Evolutionary conservation across 441 rosid species (phyloP), one percentile per base, ranked within the genome.

Genomic region (Erysimum pusillum): DNA sequence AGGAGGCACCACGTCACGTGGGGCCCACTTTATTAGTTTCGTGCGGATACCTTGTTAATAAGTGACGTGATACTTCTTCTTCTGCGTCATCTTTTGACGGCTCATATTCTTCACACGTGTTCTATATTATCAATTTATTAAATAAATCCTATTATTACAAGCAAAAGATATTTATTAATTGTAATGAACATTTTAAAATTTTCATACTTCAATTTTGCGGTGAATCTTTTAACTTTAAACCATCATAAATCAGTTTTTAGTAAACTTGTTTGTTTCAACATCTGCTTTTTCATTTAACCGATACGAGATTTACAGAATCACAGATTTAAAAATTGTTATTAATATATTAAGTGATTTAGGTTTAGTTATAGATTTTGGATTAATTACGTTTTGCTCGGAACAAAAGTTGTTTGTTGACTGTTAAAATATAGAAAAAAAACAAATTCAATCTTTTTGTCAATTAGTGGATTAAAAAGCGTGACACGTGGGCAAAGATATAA

Each of bases 11-110:
- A 71, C 60, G 53, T 73, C 69, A 28, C 13, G 54, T 62, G 18
- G 69, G 51, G 3, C 69, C 62, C 42, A 49, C 44, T 63, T 9
- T 3, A 7, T 10, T 13, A 17, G 13, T 36, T 36, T 17, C 64
- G 7, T 9, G 9, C 22, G 36, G 28, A 25, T 25, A 25, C 28
- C 28, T 25, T 25, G 28, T 25, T 25, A 25, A 25, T 25, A 61
- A 17, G 18, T 49, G 36, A 67, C 61, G 71, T 51, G 61, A 61
- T 38, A 22, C 76, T 45, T 46, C 22, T 32, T 58, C 66, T 36
- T 20, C 22, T 48, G 49, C 7, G 41, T 13, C 22, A 38, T 38
- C 10, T 35, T 61, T 46, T 25, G 9, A 17, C 17, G 57, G 46
- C 25, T 53, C 17, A 54, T 17, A 3, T 41, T 31, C 35, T 22